Percentiles rank a stretch among this genome's conserved stretches.
phyloP scores from a whole-genome alignment of 1,284 basidiomycete species.

The Trichosporon sp. region DNA sequence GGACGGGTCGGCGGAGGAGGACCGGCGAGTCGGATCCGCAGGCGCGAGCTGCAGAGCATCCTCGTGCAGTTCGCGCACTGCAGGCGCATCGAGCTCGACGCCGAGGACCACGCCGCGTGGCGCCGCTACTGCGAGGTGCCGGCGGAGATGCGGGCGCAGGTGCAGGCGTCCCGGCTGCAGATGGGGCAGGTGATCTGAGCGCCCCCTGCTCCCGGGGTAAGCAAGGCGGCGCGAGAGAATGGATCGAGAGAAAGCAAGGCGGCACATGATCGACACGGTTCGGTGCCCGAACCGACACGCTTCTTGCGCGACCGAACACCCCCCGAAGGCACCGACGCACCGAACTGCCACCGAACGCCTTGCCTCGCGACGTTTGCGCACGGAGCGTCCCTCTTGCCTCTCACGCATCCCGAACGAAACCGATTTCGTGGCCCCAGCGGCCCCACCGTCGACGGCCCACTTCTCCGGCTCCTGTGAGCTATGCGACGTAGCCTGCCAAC shows the following conservation, averaged over 20 bases:
- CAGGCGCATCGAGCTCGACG: background rate
- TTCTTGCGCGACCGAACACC: background rate
- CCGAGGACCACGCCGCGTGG: conserved; percentile 4
- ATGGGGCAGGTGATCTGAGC: background rate
- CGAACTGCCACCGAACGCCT: no score
- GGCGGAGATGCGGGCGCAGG: background rate
- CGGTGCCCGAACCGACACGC: no score
- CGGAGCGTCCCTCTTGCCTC: background rate
- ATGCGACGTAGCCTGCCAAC: no score
- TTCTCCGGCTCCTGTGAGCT: no score
- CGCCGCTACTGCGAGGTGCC: background rate
- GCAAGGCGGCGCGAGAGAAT: no score
- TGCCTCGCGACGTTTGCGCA: background rate
- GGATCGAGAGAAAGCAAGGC: no score
- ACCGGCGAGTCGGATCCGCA: background rate
- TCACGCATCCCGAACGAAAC: no score
- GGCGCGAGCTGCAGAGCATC: conserved; percentile 15
- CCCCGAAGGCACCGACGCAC: background rate
- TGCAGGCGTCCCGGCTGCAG: background rate
- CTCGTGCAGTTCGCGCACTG: conserved; percentile 12
- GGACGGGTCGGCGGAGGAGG: background rate
- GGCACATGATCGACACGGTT: background rate
- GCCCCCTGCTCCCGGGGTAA: no score
- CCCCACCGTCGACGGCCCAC: no score
- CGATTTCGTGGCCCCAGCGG: no score